Evolutionary conservation across 1,284 basidiomycete species (phyloP).

Genomic region (Cryptococcus sp.): DNA sequence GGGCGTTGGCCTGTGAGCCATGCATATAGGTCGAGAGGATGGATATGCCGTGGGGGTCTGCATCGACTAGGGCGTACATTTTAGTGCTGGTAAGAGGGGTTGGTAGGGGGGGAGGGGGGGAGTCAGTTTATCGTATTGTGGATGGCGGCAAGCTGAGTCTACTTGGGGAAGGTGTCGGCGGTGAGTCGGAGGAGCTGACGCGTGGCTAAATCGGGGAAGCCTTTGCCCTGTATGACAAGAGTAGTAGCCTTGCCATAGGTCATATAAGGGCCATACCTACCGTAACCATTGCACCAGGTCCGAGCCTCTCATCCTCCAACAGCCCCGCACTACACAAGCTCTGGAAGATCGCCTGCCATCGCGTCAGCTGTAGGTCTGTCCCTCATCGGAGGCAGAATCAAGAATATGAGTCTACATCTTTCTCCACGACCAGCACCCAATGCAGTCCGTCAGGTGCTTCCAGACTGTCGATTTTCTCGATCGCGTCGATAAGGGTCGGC

Average conservation of each 20-base stretch:
- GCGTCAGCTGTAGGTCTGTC: slow-evolving; percentile 8
- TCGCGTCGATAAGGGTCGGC: slow-evolving; percentile 70
- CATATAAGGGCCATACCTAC: slow-evolving; percentile 33
- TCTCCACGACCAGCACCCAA: slow-evolving; percentile 85
- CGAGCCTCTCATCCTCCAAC: slow-evolving; percentile 49
- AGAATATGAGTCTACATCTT: slow-evolving; percentile 66
- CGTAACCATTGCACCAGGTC: slow-evolving; percentile 39
- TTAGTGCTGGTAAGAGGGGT: slow-evolving; percentile 56
- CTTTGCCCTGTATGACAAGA: slow-evolving; percentile 68
- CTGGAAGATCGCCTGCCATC: slow-evolving; percentile 75
- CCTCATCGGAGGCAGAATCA: neutral
- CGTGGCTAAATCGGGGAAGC: slow-evolving; percentile 87
- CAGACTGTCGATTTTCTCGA: slow-evolving; percentile 65
- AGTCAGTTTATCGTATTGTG: neutral
- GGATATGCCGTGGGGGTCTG: slow-evolving; percentile 82
- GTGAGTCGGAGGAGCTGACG: slow-evolving; percentile 72
- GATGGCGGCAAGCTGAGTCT: slow-evolving; percentile 12
- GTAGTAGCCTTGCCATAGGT: slow-evolving; percentile 47
- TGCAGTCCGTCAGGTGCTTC: slow-evolving; percentile 56
- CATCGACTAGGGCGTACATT: slow-evolving; percentile 76
- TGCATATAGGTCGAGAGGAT: slow-evolving; percentile 75
- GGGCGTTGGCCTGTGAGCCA: slow-evolving; percentile 41
- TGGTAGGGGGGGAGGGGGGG: neutral
- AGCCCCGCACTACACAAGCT: slow-evolving; percentile 64
- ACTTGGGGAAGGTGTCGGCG: slow-evolving; percentile 62